Evolutionary conservation across 176 grass and related monocot genomes (phyloP).

Genomic region (Rhipidocladum racemiflorum): DNA sequence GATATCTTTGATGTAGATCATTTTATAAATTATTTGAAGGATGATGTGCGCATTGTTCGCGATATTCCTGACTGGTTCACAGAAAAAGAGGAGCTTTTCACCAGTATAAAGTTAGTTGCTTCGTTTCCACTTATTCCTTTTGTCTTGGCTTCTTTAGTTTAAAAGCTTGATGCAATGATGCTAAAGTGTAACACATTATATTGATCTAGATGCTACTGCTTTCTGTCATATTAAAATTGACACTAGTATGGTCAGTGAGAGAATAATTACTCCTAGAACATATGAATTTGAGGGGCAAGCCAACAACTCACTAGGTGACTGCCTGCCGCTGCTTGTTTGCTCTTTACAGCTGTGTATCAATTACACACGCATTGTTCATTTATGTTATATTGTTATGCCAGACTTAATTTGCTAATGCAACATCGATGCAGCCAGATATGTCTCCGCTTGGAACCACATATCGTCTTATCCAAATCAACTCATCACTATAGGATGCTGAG

Average conservation of each 20-base stretch:
- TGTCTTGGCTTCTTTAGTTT: not conserved
- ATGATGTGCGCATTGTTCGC: slow-evolving; percentile 79
- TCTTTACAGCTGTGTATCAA: not conserved
- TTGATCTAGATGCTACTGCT: not conserved
- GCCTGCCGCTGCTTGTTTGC: not conserved
- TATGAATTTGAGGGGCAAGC: not conserved
- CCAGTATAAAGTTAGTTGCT: slow-evolving; percentile 81
- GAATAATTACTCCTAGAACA: not conserved
- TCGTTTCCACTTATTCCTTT: slow-evolving; percentile 15
- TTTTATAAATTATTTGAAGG: slow-evolving; percentile 98
- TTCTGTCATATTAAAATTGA: slow-evolving; percentile 3
- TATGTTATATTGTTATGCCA: not conserved
- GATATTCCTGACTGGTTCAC: slow-evolving; percentile 99
- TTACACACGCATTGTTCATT: not conserved
- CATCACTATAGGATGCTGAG: not conserved
- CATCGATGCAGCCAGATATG: not conserved
- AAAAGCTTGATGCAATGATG: slow-evolving; percentile 5
- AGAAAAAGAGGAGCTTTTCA: slow-evolving; percentile 93
- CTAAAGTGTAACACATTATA: not conserved
- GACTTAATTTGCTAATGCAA: not conserved
- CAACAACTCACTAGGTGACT: not conserved
- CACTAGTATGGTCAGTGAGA: not conserved
- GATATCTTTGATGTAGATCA: slow-evolving; percentile 98
- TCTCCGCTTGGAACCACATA: not conserved
- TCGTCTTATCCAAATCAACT: not conserved